phyloP scores from a whole-genome alignment of 805 yeast species.

The Myxozyma melibiosi region DNA sequence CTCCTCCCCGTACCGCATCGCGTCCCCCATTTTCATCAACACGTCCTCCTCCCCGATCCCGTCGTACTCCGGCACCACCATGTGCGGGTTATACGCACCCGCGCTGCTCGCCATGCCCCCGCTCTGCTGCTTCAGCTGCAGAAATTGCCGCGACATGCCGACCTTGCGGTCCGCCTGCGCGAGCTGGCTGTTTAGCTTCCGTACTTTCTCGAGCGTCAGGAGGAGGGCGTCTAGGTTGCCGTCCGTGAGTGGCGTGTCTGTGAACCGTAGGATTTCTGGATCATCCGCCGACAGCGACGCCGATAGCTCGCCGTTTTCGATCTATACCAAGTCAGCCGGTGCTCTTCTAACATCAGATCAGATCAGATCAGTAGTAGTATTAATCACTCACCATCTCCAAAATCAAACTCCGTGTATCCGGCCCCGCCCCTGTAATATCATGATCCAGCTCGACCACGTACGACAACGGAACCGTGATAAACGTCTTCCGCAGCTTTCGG shows the following conservation, averaged over 20 bases:
- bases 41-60: background rate
- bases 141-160: constrained; percentile 28
- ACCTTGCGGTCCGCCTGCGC: constrained; percentile 19
- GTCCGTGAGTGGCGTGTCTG: constrained; percentile 3
- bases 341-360: background rate
- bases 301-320: constrained; percentile 3
- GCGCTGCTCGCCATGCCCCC: too few species aligned
- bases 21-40: background rate
- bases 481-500: constrained; percentile 14
- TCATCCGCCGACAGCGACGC: constrained; percentile 15
- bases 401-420: constrained; percentile 9
- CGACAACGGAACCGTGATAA: constrained; percentile 22
- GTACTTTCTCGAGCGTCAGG: constrained; percentile 8
- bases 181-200: constrained; percentile 19
- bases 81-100: too few species aligned
- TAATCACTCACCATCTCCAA: constrained; percentile 22
- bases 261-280: constrained; percentile 8
- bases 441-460: constrained; percentile 17
- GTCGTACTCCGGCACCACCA: too few species aligned
- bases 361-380: background rate
- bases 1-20: too few species aligned
- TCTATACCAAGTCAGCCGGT: constrained; percentile 9
- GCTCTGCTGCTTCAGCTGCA: background rate
- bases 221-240: constrained; percentile 16
- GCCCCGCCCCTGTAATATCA: constrained; percentile 22